Conservation (phyloP, 345 rosid genomes). For the Viola odorata region DNA sequence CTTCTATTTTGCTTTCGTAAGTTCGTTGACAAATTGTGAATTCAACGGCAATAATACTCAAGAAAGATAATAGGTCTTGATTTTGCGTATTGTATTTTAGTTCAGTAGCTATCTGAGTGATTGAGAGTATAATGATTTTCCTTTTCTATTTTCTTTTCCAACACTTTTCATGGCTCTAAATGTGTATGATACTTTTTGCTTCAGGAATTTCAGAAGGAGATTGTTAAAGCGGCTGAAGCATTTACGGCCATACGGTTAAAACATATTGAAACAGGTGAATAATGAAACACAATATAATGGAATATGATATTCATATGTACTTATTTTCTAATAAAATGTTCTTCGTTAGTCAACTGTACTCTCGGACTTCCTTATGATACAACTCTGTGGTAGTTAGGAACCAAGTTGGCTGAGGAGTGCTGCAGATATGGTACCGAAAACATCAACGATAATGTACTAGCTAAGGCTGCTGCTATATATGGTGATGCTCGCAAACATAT, state of each 20-base stretch:
- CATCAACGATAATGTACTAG: conserved; percentile 66
- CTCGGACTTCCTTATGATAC: background rate
- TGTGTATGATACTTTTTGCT: conserved; percentile 7
- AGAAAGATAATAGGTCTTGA: background rate
- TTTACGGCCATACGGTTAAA: conserved; percentile 69
- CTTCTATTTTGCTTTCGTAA: background rate
- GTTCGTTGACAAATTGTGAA: too few relatives aligned
- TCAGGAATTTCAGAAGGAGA: conserved; percentile 89
- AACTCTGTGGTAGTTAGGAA: conserved; percentile 43
- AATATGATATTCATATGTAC: too few relatives aligned
- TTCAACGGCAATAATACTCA: too few relatives aligned
- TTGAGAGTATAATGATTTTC: background rate
- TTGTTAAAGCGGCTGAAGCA: conserved; percentile 73
- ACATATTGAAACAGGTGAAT: conserved; percentile 82
- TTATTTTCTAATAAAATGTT: background rate
- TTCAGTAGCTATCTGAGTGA: conserved; percentile 1
- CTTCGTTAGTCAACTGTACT: background rate
- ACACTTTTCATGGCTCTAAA: conserved; percentile 7
- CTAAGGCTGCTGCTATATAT: conserved; percentile 86
- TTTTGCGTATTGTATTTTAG: background rate
- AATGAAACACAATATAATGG: background rate
- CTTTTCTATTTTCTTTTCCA: background rate
- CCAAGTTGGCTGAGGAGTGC: conserved; percentile 83
- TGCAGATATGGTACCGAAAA: conserved; percentile 81
- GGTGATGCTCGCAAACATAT: conserved; percentile 89